Percentiles rank a stretch among this genome's conserved stretches.
Conservation (phyloP, 73 alveolate species). For the Paramecium sexaurelia region DNA sequence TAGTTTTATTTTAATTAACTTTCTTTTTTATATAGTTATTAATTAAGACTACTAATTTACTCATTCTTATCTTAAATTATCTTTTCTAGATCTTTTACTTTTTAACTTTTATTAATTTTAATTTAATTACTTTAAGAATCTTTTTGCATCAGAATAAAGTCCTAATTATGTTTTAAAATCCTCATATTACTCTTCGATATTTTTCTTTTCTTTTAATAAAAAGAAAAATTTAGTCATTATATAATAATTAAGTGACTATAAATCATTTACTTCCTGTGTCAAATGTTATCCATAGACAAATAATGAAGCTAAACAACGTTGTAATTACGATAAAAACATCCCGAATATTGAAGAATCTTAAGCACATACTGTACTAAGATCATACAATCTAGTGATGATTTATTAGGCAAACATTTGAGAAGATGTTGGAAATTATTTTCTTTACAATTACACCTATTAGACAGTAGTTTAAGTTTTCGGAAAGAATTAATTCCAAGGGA, state of each 20-base stretch:
- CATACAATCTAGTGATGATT: conserved; percentile 30
- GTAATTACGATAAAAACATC: conserved; percentile 26
- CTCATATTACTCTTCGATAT: not conserved
- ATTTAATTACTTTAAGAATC: not conserved
- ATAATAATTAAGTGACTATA: conserved; percentile 44
- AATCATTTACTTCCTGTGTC: not conserved
- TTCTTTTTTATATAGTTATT: not conserved
- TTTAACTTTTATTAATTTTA: not conserved
- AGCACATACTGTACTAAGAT: conserved; percentile 40
- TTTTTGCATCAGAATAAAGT: not conserved
- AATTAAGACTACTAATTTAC: not conserved
- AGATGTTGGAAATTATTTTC: conserved; percentile 41
- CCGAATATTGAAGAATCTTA: conserved; percentile 36
- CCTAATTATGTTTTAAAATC: conserved; percentile 24
- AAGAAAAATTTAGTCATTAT: conserved; percentile 38
- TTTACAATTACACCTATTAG: not conserved
- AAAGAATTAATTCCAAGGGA: conserved; percentile 38
- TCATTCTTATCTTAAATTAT: not conserved
- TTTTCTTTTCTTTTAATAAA: conserved; percentile 31
- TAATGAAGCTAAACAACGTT: conserved; percentile 1
- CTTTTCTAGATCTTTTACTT: conserved; percentile 39
- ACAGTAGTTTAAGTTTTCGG: not conserved
- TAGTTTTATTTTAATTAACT: not conserved
- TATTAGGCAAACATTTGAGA: conserved; percentile 37
- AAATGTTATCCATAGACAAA: conserved; percentile 54